Percentiles rank a stretch among this genome's conserved stretches.
These are phyloP conservation scores for Ammopiptanthus mongolicus DNA, from an alignment of 306 rosid species.

Conservation along the genomic window DNA sequence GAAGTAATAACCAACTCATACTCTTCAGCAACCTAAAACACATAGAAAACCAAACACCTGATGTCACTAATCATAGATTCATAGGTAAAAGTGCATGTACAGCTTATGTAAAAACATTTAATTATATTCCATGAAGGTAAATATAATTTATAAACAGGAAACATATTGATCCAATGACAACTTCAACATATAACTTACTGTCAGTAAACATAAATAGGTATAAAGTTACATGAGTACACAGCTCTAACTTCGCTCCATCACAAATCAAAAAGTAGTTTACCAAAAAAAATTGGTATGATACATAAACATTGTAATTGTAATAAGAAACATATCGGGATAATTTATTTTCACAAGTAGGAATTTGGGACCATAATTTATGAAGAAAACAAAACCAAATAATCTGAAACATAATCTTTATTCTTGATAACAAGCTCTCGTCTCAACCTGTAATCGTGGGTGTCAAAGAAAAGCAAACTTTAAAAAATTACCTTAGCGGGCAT, in stretches of 20 bases:
- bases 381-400: constrained; percentile 14
- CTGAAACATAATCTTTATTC: neutral
- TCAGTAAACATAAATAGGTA: neutral
- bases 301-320: neutral
- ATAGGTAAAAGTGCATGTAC: neutral
- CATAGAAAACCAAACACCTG: constrained; percentile 22
- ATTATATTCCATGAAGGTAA: neutral
- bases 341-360: constrained; percentile 2
- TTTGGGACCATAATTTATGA: neutral
- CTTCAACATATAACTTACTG: neutral
- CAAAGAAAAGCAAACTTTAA: constrained; percentile 3
- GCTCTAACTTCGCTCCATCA: neutral
- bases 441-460: neutral
- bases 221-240: neutral
- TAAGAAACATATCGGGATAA: neutral
- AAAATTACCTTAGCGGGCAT: constrained; percentile 59
- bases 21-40: constrained; percentile 65
- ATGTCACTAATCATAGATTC: constrained; percentile 10
- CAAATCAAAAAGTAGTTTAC: neutral
- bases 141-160: neutral
- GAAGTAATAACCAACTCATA: constrained; percentile 50
- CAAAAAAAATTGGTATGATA: neutral
- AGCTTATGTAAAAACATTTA: neutral
- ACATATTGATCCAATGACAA: constrained; percentile 6
- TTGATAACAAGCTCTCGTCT: neutral